Base-by-base conservation (phyloP, 352 stramenopile species). In the Phytophthora sansomeana region DNA sequence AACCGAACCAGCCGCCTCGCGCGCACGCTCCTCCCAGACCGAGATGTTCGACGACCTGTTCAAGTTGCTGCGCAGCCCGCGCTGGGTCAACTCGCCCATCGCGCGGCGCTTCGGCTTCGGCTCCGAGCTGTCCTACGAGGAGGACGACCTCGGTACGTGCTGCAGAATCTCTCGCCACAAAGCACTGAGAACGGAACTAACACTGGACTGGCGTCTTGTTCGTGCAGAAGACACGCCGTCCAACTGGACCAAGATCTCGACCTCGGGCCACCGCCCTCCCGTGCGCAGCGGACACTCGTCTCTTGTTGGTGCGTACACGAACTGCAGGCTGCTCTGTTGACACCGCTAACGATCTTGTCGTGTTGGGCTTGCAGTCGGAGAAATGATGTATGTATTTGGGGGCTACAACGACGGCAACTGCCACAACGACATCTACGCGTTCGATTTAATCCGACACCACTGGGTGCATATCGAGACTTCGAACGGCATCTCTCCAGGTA, bases 391-490 rank as follows among this genome's bases (percentile, higher is more conserved):
- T 57, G 75, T 92, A 26, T 94, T 94, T 56, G 86, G 86, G 19
- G 86, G 86, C 17, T 94, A 94, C 81, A 92, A 94, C 66, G 83
- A 94, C 72, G 86, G 86, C 38, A 91, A 92, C 67, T 94, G 86
- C 59, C 84, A 94, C 81, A 90, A 90, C 63, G 84, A 94, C 71
- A 83, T 94, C 44, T 92, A 92, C 57, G 82, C 84, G 32, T 94
- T 94, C 47, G 83, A 94, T 43, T 51, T 94, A 38, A 63, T 90
- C n/a, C 86, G 78, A 26, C 86, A 94, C 67, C 82, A 92, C 58
- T 94, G 86, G 86, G 69, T 79, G 48, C 81, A 75, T 59, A 92
- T 94, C 29, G 82, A 92, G 52, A 91, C 81, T 3, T 81, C 76
- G 5, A 92, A 88, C 63, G 82, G 78, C 39, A 91, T 92, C 54